Base-by-base conservation (phyloP, 495 filamentous ascomycete species). In the Penicillium antarcticum region DNA sequence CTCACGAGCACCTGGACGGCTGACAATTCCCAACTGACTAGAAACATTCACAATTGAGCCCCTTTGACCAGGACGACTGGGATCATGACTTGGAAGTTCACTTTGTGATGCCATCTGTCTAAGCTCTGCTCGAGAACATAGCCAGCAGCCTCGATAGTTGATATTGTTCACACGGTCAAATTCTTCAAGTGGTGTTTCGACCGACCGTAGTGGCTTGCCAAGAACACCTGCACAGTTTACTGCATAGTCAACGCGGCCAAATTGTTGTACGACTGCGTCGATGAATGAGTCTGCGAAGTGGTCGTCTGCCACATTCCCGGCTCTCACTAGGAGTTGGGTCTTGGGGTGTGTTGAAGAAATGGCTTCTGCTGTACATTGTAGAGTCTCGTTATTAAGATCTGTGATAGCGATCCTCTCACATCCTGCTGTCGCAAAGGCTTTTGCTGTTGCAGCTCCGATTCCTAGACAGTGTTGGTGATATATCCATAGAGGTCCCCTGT, bases 21-120 rank as follows among this genome's bases (percentile, higher is more conserved):
- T 69, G 1, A 82, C 78, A 44, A 81, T 58, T 0, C 78, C 79
- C n/a, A 82, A 53, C 48, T 80, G 77, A 50, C 74, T 78, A 8
- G 79, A 77, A 45, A 82, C 72, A 58, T 80, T 80, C 9, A 82
- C 80, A 8, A 80, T 58, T 5, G 73, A 61, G 1, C 78, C 76
- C 19, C 75, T 64, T 19, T 67, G 63, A 1, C 63, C 50, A 3
- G 51, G 42, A 18, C 65, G 68, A 10, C 53, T 58, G 10, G 59
- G 32, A 53, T 73, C 66, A 56, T 75, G 73, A 23, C 65, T 73
- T 2, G 70, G 63, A 5, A 80, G 49, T 2, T 70, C 67, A 17
- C 74, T 69, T 43, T 83, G 80, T 43, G 43, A 52, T 14, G 74
- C n/a, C 78, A 81, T 81, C 24, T 71, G 66, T 18, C 45, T 63